Percentiles rank a stretch among this genome's conserved stretches.
phyloP scores from a whole-genome alignment of 2,329 filamentous ascomycete genomes.

The Diaporthe ampelina region DNA sequence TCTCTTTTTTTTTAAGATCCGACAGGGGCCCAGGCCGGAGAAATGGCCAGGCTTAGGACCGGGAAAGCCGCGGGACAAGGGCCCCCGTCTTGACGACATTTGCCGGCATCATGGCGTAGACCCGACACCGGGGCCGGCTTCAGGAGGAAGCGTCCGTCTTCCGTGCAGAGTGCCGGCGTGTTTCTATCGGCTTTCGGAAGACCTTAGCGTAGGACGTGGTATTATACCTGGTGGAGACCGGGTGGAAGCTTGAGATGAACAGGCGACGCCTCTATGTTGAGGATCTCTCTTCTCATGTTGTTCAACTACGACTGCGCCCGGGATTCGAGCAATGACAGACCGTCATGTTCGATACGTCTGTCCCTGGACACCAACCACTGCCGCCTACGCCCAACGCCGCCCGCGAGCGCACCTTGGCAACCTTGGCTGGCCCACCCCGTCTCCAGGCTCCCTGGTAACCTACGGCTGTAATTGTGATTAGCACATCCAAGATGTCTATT shows the following conservation, averaged over 20 bases:
- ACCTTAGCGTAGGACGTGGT: too few relatives aligned
- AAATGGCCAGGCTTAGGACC: not conserved
- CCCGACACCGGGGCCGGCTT: not conserved
- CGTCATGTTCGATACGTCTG: not conserved
- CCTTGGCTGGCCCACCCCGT: conserved; percentile 20
- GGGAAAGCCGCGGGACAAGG: not conserved
- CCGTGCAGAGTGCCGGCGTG: not conserved
- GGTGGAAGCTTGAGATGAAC: not conserved
- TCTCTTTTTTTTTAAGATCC: not conserved
- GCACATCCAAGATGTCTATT: not conserved
- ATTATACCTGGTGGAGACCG: not conserved
- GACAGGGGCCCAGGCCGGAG: not conserved
- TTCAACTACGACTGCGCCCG: not conserved
- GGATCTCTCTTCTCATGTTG: not conserved
- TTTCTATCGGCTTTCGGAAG: not conserved
- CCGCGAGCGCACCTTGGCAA: conserved; percentile 31
- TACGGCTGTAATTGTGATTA: not conserved
- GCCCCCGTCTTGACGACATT: conserved; percentile 10
- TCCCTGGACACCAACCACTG: not conserved
- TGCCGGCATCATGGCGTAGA: conserved; percentile 6
- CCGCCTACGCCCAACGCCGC: conserved; percentile 8
- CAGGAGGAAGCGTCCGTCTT: not conserved
- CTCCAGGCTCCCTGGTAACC: not conserved
- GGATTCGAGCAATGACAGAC: not conserved
- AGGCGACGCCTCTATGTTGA: not conserved